phyloP scores from a whole-genome alignment of 495 filamentous ascomycete genomes.

The Xylaria venustula region DNA sequence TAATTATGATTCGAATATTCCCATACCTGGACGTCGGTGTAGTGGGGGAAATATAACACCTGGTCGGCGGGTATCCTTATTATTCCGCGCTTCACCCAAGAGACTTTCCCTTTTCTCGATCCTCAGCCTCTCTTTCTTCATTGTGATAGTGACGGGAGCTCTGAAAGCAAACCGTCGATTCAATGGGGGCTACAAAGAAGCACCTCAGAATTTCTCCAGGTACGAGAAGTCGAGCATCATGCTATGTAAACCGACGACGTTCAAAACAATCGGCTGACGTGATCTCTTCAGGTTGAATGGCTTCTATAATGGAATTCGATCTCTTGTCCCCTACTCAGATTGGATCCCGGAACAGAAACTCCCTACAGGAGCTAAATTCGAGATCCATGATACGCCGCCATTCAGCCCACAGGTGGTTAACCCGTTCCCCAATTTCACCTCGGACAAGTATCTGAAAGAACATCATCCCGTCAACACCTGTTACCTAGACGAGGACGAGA shows the following conservation, averaged over 20 bases:
- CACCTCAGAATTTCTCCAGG: slow-evolving; percentile 21
- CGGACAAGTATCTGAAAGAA: slow-evolving; percentile 52
- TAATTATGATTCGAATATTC: slow-evolving; percentile 19
- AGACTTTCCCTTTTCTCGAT: slow-evolving; percentile 23
- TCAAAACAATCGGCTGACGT: slow-evolving; percentile 9
- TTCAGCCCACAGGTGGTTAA: slow-evolving; percentile 54
- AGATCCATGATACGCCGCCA: slow-evolving; percentile 30
- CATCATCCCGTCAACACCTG: slow-evolving; percentile 64
- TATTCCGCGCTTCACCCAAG: slow-evolving; percentile 26
- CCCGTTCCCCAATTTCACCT: slow-evolving; percentile 62
- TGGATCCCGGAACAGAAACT: slow-evolving; percentile 66
- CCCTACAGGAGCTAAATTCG: slow-evolving; percentile 8
- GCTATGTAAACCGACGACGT: background rate
- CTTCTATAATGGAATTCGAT: slow-evolving; percentile 70
- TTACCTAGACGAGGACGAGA: slow-evolving; percentile 61
- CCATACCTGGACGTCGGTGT: slow-evolving; percentile 15
- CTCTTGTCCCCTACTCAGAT: slow-evolving; percentile 54
- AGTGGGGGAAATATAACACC: slow-evolving; percentile 12
- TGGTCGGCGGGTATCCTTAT: slow-evolving; percentile 16
- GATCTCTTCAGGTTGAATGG: slow-evolving; percentile 47
- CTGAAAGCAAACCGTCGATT: slow-evolving; percentile 23
- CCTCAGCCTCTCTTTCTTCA: slow-evolving; percentile 19
- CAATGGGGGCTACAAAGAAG: slow-evolving; percentile 9
- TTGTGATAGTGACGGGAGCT: slow-evolving; percentile 21
- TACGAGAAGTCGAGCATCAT: slow-evolving; percentile 16